Conservation (phyloP, 169 alveolate genomes). For the Eimeria brunetti region DNA sequence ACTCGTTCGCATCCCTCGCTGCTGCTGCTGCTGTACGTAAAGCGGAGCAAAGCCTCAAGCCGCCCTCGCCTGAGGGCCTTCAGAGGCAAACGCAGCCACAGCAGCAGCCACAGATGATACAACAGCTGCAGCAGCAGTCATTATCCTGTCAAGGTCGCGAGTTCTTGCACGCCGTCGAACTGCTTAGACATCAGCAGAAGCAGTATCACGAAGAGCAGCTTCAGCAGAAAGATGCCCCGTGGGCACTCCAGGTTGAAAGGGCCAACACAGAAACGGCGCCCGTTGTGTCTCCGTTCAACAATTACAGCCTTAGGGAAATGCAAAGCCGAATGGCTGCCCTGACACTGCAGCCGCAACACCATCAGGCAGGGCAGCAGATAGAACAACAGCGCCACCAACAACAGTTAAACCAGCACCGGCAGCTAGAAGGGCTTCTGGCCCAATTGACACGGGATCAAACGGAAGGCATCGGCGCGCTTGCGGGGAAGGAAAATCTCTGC, state of each 20-base stretch:
- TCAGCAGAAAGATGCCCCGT: slow-evolving; percentile 22
- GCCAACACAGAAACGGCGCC: slow-evolving; percentile 32
- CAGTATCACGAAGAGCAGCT: slow-evolving; percentile 20
- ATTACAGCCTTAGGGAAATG: slow-evolving; percentile 59
- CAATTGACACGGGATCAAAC: slow-evolving; percentile 42
- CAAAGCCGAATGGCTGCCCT: slow-evolving; percentile 70
- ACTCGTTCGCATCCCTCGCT: slow-evolving; percentile 53
- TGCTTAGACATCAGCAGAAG: slow-evolving; percentile 63
- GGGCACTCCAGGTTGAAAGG: slow-evolving; percentile 52
- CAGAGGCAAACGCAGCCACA: slow-evolving; percentile 52
- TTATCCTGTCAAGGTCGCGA: slow-evolving; percentile 60
- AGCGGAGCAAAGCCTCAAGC: slow-evolving; percentile 56
- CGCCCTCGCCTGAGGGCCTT: slow-evolving; percentile 37
- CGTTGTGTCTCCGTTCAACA: slow-evolving; percentile 26
- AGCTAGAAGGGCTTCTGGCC: slow-evolving; percentile 68
- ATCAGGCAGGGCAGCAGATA: slow-evolving; percentile 10
- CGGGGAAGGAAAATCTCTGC: not conserved
- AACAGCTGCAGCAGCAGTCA: slow-evolving; percentile 66
- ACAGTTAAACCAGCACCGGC: slow-evolving; percentile 20
- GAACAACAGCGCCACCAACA: slow-evolving; percentile 68
- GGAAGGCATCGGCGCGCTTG: slow-evolving; percentile 16
- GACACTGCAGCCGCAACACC: slow-evolving; percentile 71
- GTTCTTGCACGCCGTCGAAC: slow-evolving; percentile 57
- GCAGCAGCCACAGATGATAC: slow-evolving; percentile 60
- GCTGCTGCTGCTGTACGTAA: slow-evolving; percentile 73